phyloP scores from a whole-genome alignment of 148 eudicot genomes.

The Beta vulgaris region DNA sequence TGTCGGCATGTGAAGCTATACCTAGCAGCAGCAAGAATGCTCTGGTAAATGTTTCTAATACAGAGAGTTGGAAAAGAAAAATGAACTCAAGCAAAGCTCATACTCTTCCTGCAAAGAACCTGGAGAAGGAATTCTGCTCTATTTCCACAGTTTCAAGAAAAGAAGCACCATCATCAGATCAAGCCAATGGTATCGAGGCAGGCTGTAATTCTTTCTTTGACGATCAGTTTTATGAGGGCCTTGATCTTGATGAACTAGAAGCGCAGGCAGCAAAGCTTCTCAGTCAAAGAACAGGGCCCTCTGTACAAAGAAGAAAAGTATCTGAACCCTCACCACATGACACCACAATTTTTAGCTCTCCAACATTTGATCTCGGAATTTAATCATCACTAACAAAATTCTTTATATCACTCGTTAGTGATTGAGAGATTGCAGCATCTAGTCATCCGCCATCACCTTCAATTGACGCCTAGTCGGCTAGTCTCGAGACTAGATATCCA shows the following conservation, averaged over 20 bases:
- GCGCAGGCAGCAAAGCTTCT: slow-evolving; percentile 68
- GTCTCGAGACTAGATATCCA: no score
- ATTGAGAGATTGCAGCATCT: neutral
- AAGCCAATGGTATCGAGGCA: slow-evolving; percentile 28
- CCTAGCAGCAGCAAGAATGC: slow-evolving; percentile 32
- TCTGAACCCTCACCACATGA: slow-evolving; percentile 30
- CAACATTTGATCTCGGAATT: slow-evolving; percentile 91
- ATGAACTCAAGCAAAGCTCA: slow-evolving; percentile 31
- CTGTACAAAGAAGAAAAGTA: slow-evolving; percentile 24
- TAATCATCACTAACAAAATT: slow-evolving; percentile 18
- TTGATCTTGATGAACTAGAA: slow-evolving; percentile 88
- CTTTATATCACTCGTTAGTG: neutral
- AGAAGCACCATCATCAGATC: slow-evolving; percentile 24
- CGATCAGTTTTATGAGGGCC: slow-evolving; percentile 67
- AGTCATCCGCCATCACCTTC: neutral
- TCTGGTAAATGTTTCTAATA: slow-evolving; percentile 19
- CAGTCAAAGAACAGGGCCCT: slow-evolving; percentile 35
- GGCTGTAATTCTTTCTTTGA: slow-evolving; percentile 42
- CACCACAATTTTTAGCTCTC: slow-evolving; percentile 30
- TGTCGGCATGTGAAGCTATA: slow-evolving; percentile 27
- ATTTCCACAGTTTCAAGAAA: slow-evolving; percentile 29
- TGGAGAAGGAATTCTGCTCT: slow-evolving; percentile 51
- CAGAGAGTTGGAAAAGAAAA: slow-evolving; percentile 49
- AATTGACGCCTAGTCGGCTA: no score
- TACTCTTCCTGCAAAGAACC: slow-evolving; percentile 47